Percentiles rank a stretch among this genome's conserved stretches.
These are phyloP conservation scores for Raddia distichophylla DNA, from an alignment of 176 grass and related monocot species.

Conservation along the genomic window DNA sequence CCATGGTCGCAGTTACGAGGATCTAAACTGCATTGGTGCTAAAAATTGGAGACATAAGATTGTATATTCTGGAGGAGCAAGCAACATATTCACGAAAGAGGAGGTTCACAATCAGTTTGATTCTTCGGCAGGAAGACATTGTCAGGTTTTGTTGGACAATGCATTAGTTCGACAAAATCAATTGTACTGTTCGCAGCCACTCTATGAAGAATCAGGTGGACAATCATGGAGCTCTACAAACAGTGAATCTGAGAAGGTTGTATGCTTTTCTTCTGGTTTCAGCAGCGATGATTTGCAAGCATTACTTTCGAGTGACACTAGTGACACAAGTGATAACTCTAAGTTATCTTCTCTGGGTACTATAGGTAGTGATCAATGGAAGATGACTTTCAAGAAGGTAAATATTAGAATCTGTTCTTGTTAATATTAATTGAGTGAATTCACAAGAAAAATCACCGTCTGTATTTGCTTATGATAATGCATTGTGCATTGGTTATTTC, in stretches of 20 bases:
- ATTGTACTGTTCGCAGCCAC: slow-evolving; percentile 9
- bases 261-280: slow-evolving; percentile 35
- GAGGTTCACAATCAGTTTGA: slow-evolving; percentile 18
- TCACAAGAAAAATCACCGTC: neutral
- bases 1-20: neutral
- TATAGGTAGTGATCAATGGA: slow-evolving; percentile 36
- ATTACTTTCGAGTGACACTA: slow-evolving; percentile 45
- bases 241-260: slow-evolving; percentile 46
- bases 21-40: slow-evolving; percentile 12
- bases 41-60: slow-evolving; percentile 30
- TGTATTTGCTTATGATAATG: neutral
- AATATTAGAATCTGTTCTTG: neutral
- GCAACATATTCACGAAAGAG: neutral
- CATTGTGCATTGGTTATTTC: slow-evolving; percentile 11
- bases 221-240: slow-evolving; percentile 40
- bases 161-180: slow-evolving; percentile 41
- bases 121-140: slow-evolving; percentile 21
- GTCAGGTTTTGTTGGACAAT: slow-evolving; percentile 46
- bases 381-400: slow-evolving; percentile 52
- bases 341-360: slow-evolving; percentile 43
- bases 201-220: slow-evolving; percentile 25
- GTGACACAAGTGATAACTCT: slow-evolving; percentile 44
- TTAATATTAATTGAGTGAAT: neutral
- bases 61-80: slow-evolving; percentile 5
- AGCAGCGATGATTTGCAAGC: slow-evolving; percentile 41